Evolutionary conservation across 352 stramenopile species (phyloP).

Genomic region (Nothophytophthora sp.): DNA sequence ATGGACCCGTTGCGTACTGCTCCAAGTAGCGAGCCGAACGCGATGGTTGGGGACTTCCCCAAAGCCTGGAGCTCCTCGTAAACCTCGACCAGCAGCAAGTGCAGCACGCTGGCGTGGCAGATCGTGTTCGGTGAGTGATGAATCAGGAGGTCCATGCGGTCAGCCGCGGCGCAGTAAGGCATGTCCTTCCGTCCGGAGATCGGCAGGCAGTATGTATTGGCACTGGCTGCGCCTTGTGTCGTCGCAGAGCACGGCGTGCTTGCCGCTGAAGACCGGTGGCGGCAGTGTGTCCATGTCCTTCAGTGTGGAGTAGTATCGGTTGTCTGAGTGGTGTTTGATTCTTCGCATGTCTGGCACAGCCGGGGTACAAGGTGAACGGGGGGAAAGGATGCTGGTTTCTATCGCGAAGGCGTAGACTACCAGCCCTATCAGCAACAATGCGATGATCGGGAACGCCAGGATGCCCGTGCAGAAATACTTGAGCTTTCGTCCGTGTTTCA

Average conservation of each 20-base stretch:
- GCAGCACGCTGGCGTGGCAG: slow-evolving; percentile 37
- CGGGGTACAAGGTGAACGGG: too few relatives aligned
- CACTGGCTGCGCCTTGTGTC: not conserved
- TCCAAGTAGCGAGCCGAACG: slow-evolving; percentile 40
- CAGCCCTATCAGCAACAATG: too few relatives aligned
- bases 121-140: slow-evolving; percentile 20
- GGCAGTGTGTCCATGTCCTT: too few relatives aligned
- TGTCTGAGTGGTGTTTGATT: too few relatives aligned
- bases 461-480: too few relatives aligned
- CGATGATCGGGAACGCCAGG: too few relatives aligned
- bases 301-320: too few relatives aligned
- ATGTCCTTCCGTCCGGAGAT: slow-evolving; percentile 34
- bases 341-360: too few relatives aligned
- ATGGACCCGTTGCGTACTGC: slow-evolving; percentile 32
- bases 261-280: slow-evolving; percentile 19
- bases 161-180: slow-evolving; percentile 27
- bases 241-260: slow-evolving; percentile 1
- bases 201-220: slow-evolving; percentile 30
- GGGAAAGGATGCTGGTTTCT: too few relatives aligned
- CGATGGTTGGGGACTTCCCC: slow-evolving; percentile 14
- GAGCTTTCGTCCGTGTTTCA: too few relatives aligned
- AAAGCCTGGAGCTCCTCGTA: slow-evolving; percentile 27
- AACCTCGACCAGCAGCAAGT: slow-evolving; percentile 43
- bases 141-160: slow-evolving; percentile 38
- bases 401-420: too few relatives aligned